Evolutionary conservation across 441 rosid species (phyloP).

Genomic region (Metrosideros polymorpha): DNA sequence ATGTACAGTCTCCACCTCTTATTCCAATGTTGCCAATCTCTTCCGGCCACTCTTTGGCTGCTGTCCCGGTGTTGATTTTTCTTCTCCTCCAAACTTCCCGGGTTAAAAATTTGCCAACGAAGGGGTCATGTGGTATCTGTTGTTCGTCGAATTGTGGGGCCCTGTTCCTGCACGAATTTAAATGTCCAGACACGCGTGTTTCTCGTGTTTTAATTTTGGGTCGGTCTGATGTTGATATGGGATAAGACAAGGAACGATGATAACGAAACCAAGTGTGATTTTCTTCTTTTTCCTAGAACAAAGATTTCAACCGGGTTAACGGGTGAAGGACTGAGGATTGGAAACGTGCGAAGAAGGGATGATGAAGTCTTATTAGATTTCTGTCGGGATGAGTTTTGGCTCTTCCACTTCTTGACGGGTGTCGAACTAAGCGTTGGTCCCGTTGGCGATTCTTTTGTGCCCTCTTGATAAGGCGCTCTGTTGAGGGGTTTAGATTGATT

Average conservation of each 20-base stretch:
- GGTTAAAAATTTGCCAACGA: no score
- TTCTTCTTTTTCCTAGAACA: neutral
- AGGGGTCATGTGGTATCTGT: no score
- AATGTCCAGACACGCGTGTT: no score
- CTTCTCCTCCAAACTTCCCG: no score
- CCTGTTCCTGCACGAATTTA: no score
- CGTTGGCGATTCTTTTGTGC: neutral
- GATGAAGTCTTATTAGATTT: neutral
- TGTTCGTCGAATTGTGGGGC: no score
- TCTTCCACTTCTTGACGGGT: neutral
- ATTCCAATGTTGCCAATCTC: neutral
- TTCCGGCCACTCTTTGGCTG: neutral
- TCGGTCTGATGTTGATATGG: neutral
- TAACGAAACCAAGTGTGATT: neutral
- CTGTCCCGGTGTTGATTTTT: no score
- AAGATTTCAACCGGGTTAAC: neutral
- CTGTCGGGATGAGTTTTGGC: neutral
- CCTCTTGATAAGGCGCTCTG: neutral
- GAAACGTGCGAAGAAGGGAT: neutral
- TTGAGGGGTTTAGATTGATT: no score
- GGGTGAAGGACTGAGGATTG: neutral
- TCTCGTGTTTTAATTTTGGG: neutral
- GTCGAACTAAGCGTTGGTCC: neutral
- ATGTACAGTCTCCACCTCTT: neutral
- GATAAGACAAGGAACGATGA: neutral